Base-by-base conservation (phyloP, 2,329 filamentous ascomycete genomes). In the Fusarium equiseti region DNA sequence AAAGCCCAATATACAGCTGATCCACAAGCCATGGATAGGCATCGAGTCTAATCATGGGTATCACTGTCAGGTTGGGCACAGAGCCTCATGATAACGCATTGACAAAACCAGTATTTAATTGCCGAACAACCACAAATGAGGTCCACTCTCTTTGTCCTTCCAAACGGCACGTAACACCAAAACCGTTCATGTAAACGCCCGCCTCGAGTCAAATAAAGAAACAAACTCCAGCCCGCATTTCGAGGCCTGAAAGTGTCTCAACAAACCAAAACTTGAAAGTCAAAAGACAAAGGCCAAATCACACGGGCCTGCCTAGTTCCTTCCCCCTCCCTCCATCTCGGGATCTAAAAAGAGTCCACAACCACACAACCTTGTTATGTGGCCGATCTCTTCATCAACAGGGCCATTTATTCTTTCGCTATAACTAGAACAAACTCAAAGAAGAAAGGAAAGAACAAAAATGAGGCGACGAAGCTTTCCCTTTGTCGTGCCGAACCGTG, bases 401-500 rank as follows among this genome's bases (percentile, higher is more conserved):
- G 67, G 53, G 56, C 35, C 63, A 43, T 55, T 35, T 45, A 48
- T 63, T 55, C 45, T 52, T 35, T 52, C 40, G 43, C 46, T 45
- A 10, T 7, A 7, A 38, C 45, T 61, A 54, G 38, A 45, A 32
- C 62, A 50, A 70, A 42, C 57, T 45, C 15, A 45, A 58, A 59
- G 44, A 16, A 40, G 11, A 51, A 51, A 24, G 10, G 20, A 22
- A 22, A 20, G 32, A 58, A 57, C 49, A 53, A 50, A 45, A 62
- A 51, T 67, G 55, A 67, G 62, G 62, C 55, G 16, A 55, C 40
- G 42, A 68, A 68, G 53, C 59, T 68, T 71, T 32, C 35, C 57
- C n/a, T 44, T 46, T 16, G 20, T 55, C 59, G 70, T 61, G 46
- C 66, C 63, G 70, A 65, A 70, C 70, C 59, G 66, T 60, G 40